Evolutionary conservation across 306 rosid species (phyloP), one percentile per base, ranked within the genome.

Genomic region (Comarum palustre): DNA sequence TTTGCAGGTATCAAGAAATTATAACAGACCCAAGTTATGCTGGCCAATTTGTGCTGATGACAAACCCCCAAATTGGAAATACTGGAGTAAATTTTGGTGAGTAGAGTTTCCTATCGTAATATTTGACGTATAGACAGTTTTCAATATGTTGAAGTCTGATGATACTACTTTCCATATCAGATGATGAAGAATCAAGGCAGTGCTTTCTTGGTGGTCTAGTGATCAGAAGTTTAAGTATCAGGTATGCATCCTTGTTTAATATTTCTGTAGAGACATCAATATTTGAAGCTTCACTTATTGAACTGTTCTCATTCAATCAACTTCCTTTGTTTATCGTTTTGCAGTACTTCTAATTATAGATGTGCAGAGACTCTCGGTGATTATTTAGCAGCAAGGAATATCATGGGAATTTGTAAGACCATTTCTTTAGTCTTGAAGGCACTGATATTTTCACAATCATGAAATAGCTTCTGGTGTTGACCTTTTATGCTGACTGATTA

Each of bases 11-110:
- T 84, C 99, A 94, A 77, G 99, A 94, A 75, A 94, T 94, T 82
- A 81, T 94, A 62, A 94, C 99, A 0, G 97, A 94, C 78, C 99
- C 99, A 57, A 94, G 97, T 77, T 94, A 94, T 79, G 93, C 97
- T 73, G 99, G 97, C 4, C 97, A 95, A 79, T 91, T 91, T 83
- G 97, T 95, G 60, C 80, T 91, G 27, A 95, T 95, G 97, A 90
- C 97, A 59, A 95, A 85, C 82, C 98, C 98, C 0, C 98, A 91
- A 20, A 94, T 94, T 52, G 98, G 98, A 81, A 91, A 93, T 68
- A 89, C 98, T 63, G 96, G 98, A 81, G 82, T 93, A 48, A 93
- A 93, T 86, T 89, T 89, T 43, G 93, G 98, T 87, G 62, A 29
- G 89, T 73, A 19, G 50, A 74, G 20, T 74, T 81, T 43, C 68